Base-by-base conservation (phyloP, 345 rosid genomes). In the Angophora floribunda region DNA sequence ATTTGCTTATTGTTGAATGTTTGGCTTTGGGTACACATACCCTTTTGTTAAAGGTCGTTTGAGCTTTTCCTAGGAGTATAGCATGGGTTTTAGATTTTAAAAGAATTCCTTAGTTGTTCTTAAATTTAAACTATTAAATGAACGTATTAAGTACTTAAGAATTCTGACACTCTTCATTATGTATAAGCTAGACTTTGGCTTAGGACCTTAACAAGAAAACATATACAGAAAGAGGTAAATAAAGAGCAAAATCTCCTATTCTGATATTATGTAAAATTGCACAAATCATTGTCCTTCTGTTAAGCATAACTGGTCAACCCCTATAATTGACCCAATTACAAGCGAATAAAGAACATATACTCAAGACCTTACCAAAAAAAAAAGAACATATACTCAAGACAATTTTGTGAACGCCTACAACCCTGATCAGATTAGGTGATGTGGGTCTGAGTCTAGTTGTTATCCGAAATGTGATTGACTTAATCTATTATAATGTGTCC, bases 241-340 rank as follows among this genome's bases (percentile, higher is more conserved):
- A 32, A 41, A 67, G 17, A 67, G 6, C 13, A 0, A 3, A 1
- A 8, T 0, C 80, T 17, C 4, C 10, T 10, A 11, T 13, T 19
- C 4, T 3, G 1, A 75, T 70, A 75, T 1, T 13, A 75, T 36
- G 5, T 3, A 75, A 36, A 75, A 75, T 75, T 9, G 14, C 36
- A 19, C 4, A 1, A 0, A 32, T 44, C 49, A 75, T 7, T 36
- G 1, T 41, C 7, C 41, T 36, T 36, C 2, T 36, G 41, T 15
- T 16, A 7, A 67, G 44, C 45, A 11, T 67, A 67, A 32, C 44
- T 22, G 22, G 15, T 17, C 47, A 7, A 36, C 21, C 13, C 24
- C 24, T 24, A 16, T 70, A 70, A 70, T 36, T 17, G 13, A 70
- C 47, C 24, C 13, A 36, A 75, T 21, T 75, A 75, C 26, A 9